Conservation (phyloP, 495 filamentous ascomycete species). For the Margaritispora aquatica region DNA sequence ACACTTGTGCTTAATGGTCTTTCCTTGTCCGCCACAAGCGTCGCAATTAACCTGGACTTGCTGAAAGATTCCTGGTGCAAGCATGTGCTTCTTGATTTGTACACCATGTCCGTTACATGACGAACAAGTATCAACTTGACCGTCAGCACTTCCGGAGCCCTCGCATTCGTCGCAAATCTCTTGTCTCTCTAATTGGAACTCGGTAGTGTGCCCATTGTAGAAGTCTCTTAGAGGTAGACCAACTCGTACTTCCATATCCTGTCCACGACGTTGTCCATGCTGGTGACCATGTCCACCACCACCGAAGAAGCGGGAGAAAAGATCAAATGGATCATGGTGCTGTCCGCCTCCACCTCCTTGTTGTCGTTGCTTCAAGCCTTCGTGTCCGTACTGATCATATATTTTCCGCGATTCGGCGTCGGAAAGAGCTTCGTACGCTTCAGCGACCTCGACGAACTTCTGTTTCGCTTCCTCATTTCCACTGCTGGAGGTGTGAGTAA, state of each 20-base stretch:
- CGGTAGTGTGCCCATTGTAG: constrained; percentile 80
- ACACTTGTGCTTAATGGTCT: constrained; percentile 83
- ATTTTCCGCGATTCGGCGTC: constrained; percentile 76
- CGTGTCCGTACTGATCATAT: constrained; percentile 94
- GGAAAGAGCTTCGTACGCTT: constrained; percentile 92
- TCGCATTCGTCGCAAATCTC: constrained; percentile 91
- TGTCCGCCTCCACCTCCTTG: constrained; percentile 54
- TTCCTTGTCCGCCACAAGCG: constrained; percentile 78
- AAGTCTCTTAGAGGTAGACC: constrained; percentile 83
- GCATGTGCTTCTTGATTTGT: constrained; percentile 77
- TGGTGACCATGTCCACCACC: constrained; percentile 74
- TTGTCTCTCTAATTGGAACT: constrained; percentile 90
- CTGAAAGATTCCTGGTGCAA: constrained; percentile 95
- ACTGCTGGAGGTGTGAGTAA: constrained; percentile 31
- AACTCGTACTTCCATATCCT: constrained; percentile 84
- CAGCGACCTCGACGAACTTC: constrained; percentile 92
- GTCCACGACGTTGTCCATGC: constrained; percentile 74
- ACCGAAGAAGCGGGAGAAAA: constrained; percentile 97
- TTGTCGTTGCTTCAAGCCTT: constrained; percentile 79
- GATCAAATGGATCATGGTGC: constrained; percentile 87
- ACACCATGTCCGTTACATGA: constrained; percentile 73
- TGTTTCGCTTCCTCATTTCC: constrained; percentile 73
- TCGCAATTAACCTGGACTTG: constrained; percentile 92
- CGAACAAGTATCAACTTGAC: constrained; percentile 68
- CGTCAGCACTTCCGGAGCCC: constrained; percentile 78